These are phyloP conservation scores for Nicotiana knightiana DNA, from an alignment of 257 asterid genomes.

Conservation along the genomic window DNA sequence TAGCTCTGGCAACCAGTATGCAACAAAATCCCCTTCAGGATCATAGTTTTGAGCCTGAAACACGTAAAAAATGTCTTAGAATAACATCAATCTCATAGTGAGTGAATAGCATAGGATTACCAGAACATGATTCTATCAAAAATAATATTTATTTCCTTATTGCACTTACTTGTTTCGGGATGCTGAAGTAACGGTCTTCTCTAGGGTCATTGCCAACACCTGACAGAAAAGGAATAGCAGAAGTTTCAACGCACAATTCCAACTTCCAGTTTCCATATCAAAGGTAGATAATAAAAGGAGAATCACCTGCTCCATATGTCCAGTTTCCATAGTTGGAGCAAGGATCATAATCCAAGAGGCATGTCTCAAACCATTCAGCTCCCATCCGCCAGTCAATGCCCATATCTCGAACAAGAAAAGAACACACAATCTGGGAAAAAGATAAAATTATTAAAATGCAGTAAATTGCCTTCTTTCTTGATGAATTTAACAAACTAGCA, in stretches of 20 bases:
- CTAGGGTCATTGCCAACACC: slow-evolving; percentile 97
- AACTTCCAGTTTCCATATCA: not conserved
- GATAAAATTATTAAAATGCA: not conserved
- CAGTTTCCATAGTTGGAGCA: slow-evolving; percentile 96
- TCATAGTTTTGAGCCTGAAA: slow-evolving; percentile 86
- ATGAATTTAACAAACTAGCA: not conserved
- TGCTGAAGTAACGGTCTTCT: slow-evolving; percentile 96
- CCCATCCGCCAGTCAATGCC: slow-evolving; percentile 99
- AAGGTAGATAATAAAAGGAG: not conserved
- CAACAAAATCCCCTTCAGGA: slow-evolving; percentile 76
- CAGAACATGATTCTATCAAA: not conserved
- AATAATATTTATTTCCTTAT: not conserved
- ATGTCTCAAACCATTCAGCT: slow-evolving; percentile 98
- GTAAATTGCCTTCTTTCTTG: not conserved
- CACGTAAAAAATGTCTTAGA: not conserved
- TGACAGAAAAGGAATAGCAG: slow-evolving; percentile 11
- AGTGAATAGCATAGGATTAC: slow-evolving; percentile 25
- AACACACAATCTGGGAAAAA: slow-evolving; percentile 67
- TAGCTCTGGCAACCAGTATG: slow-evolving; percentile 76
- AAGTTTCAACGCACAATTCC: not conserved
- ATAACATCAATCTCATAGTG: not conserved
- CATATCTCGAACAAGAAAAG: slow-evolving; percentile 97
- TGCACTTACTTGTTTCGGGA: slow-evolving; percentile 74
- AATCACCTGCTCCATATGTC: slow-evolving; percentile 95
- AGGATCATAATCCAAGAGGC: slow-evolving; percentile 90